Base-by-base conservation (phyloP, 495 filamentous ascomycete species). In the Platismatia glauca region DNA sequence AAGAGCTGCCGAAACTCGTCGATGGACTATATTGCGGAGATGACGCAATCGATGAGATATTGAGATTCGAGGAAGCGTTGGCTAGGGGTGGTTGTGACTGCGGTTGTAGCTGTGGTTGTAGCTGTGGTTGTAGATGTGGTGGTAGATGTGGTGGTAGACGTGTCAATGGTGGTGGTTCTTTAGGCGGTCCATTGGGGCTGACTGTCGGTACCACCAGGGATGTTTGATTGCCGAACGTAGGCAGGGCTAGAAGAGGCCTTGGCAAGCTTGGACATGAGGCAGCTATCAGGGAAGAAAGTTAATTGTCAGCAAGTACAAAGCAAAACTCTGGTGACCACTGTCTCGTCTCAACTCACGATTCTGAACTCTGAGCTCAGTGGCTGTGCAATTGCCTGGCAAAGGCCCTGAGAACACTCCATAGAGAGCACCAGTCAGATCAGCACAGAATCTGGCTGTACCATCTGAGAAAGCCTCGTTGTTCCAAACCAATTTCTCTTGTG, bases 381-480 rank as follows among this genome's bases (percentile, higher is more conserved):
- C 43, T 1, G 60, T 57, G 20, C 41, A 66, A 8, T 41, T 57
- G 7, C 29, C 29, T 11, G 64, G 59, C 27, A 66, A 33, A 58
- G 29, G n/a, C 15, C 60, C 64, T 15, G 34, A 31, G 55, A 62
- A 66, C 2, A 66, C 29, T 22, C 35, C 64, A 44, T 62, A 52
- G 12, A 66, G 37, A 58, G 35, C 35, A 15, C 46, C 59, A 15
- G 52, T 18, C 1, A n/a, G 24, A 53, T 66, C 53, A 24, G 44
- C 31, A 37, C 59, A 55, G 55, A 66, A 66, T 41, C 64, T 41
- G 4, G 64, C 64, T 5, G 34, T 43, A 15, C 55, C 52, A 4
- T 38, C 55, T 29, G 31, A 34, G 15, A 66, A 66, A 2, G 55
- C 41, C 27, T 31, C 31, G n/a, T 66, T 62, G n/a, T 66, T 57